Evolutionary conservation across 345 rosid genomes (phyloP), one percentile per base, ranked within the genome.

Genomic region (Hibiscus syriacus): DNA sequence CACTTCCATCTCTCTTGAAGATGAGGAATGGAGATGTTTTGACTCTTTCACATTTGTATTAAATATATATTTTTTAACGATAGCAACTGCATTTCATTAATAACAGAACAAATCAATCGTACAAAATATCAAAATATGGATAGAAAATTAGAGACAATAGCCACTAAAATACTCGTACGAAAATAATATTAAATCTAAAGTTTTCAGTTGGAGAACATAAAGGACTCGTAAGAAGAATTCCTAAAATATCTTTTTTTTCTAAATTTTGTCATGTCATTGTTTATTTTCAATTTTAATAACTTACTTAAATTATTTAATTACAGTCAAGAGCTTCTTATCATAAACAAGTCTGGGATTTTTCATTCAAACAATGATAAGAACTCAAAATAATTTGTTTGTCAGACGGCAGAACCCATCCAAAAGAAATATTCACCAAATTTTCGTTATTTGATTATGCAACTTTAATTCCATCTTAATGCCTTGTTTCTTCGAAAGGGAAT

Each of bases 1-100:
- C 22, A 93, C 69, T 75, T 93, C 97, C 6, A 23, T 60, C 75
- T 89, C 96, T 80, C 98, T 86, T 55, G 90, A 97, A 74, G 80
- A 84, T 74, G 38, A 34, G 38, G 38, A 34, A 34, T 34, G 38
- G 38, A 6, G 38, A 10, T 32, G 36, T 32, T 32, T 32, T 32
- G n/a, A n/a, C n/a, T n/a, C n/a, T n/a, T n/a, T n/a, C n/a, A n/a
- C n/a, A n/a, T n/a, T n/a, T n/a, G n/a, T n/a, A n/a, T n/a, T n/a
- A n/a, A n/a, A n/a, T n/a, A n/a, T n/a, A n/a, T n/a, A n/a, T n/a
- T n/a, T n/a, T n/a, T n/a, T n/a, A n/a, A n/a, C n/a, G n/a, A n/a
- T n/a, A n/a, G n/a, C n/a, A n/a, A n/a, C n/a, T n/a, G n/a, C n/a
- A n/a, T n/a, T n/a, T n/a, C n/a, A n/a, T n/a, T n/a, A n/a, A n/a